Percentiles rank a stretch among this genome's conserved stretches.
Evolutionary conservation across 352 stramenopile species (phyloP).

Genomic region (Poterioochromonas sp.): DNA sequence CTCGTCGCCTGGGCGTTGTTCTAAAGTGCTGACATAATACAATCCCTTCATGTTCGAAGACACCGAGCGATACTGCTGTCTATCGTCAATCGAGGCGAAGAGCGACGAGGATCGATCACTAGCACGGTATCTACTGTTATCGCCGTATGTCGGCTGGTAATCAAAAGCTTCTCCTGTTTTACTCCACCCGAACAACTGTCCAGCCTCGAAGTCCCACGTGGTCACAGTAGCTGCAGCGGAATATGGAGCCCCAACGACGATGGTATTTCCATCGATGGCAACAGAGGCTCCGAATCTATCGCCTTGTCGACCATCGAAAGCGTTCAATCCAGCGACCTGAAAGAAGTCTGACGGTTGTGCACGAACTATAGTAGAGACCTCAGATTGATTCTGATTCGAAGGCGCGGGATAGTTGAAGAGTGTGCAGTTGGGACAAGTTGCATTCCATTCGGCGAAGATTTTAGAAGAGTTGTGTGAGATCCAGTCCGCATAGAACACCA

Average conservation of each 20-base stretch:
- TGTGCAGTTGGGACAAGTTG: too few species aligned
- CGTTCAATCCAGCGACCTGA: too few species aligned
- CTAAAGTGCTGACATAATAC: slow-evolving; percentile 89
- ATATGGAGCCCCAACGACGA: slow-evolving; percentile 50
- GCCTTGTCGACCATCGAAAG: not conserved
- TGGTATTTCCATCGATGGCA: slow-evolving; percentile 47
- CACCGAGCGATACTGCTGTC: not conserved
- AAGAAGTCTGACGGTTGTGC: slow-evolving; percentile 55
- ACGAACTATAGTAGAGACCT: not conserved
- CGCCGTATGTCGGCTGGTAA: slow-evolving; percentile 83
- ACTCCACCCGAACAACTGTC: slow-evolving; percentile 81
- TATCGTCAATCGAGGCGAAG: slow-evolving; percentile 24
- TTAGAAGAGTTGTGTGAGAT: too few species aligned
- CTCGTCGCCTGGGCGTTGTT: slow-evolving; percentile 61
- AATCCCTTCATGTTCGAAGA: slow-evolving; percentile 47
- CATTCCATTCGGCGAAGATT: too few species aligned
- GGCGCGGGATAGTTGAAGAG: slow-evolving; percentile 42
- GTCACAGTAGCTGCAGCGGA: slow-evolving; percentile 58
- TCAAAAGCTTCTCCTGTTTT: slow-evolving; percentile 82
- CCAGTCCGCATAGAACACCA: not conserved
- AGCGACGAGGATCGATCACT: slow-evolving; percentile 52
- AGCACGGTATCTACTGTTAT: slow-evolving; percentile 75
- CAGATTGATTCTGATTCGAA: not conserved
- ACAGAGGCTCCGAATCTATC: slow-evolving; percentile 48
- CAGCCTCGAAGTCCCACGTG: slow-evolving; percentile 95